Percentiles rank a stretch among this genome's conserved stretches.
Conservation (phyloP, 305 asterid species). For the Plantago lanceolata region DNA sequence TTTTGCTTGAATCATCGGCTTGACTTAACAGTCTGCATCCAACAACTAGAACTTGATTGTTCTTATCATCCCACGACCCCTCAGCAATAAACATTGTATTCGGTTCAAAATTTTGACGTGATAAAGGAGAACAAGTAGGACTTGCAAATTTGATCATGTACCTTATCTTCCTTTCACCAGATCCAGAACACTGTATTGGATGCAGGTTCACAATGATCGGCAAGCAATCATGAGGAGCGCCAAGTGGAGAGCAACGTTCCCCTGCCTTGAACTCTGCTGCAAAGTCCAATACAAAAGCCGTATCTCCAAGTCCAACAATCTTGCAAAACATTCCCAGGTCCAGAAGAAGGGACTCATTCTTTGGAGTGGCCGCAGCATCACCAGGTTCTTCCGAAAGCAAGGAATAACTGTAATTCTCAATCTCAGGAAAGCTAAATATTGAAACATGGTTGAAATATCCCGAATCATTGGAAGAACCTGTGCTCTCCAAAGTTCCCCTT, state of each 20-base stretch:
- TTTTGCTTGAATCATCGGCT: neutral
- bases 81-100: conserved; percentile 42
- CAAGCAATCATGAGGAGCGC: conserved; percentile 5
- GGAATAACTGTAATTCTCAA: conserved; percentile 35
- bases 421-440: conserved; percentile 31
- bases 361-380: no score
- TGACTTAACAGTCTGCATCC: conserved; percentile 45
- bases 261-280: conserved; percentile 27
- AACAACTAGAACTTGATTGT: conserved; percentile 34
- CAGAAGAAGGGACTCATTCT: conserved; percentile 24
- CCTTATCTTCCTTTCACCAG: conserved; percentile 33
- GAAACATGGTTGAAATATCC: conserved; percentile 41
- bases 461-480: conserved; percentile 17
- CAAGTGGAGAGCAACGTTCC: conserved; percentile 33
- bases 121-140: neutral
- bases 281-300: no score
- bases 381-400: conserved; percentile 24
- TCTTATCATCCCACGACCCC: conserved; percentile 51
- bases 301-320: no score
- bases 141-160: conserved; percentile 28
- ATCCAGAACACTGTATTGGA: conserved; percentile 38
- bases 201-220: conserved; percentile 32
- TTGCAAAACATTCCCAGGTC: conserved; percentile 20
- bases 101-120: conserved; percentile 5
- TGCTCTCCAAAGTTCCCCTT: conserved; percentile 45